Percentiles rank a stretch among this genome's conserved stretches.
phyloP scores from a whole-genome alignment of 1,284 basidiomycete species.

The Trichosporon ovoides region DNA sequence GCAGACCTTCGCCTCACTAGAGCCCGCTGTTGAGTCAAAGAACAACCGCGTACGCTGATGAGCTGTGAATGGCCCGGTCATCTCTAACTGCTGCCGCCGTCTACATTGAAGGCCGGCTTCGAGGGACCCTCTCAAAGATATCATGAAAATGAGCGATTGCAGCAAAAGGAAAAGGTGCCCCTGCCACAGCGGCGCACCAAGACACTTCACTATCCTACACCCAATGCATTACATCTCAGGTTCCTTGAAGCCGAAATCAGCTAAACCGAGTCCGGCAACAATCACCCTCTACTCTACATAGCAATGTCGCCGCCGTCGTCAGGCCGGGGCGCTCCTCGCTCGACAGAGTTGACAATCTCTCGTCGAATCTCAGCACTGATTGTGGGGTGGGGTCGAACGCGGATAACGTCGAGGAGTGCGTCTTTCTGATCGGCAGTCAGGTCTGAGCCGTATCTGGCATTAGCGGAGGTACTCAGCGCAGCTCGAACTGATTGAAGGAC shows the following conservation, averaged over 20 bases:
- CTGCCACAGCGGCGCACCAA: neutral
- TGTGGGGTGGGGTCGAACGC: slow-evolving; percentile 78
- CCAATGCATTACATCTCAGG: neutral
- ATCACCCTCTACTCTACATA: slow-evolving; percentile 29
- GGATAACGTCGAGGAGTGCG: slow-evolving; percentile 87
- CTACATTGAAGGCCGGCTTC: too few species aligned
- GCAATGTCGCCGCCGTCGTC: slow-evolving; percentile 42
- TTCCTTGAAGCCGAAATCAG: neutral
- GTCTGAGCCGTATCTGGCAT: slow-evolving; percentile 84
- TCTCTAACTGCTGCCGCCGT: too few species aligned
- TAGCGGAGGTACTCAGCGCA: neutral
- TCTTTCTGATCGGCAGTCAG: slow-evolving; percentile 97
- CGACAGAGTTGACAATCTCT: slow-evolving; percentile 58
- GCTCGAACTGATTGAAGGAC: slow-evolving; percentile 21
- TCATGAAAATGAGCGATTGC: too few species aligned
- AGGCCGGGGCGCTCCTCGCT: slow-evolving; percentile 50
- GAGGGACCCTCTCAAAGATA: too few species aligned
- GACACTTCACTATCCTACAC: neutral
- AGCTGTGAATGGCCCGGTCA: too few species aligned
- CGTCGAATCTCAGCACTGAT: slow-evolving; percentile 86
- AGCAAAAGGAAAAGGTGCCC: neutral
- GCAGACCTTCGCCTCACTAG: too few species aligned
- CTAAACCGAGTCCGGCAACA: neutral
- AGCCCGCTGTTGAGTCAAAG: too few species aligned
- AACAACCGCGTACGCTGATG: too few species aligned